Evolutionary conservation across 495 filamentous ascomycete species (phyloP).

Genomic region (Neurospora sp.): DNA sequence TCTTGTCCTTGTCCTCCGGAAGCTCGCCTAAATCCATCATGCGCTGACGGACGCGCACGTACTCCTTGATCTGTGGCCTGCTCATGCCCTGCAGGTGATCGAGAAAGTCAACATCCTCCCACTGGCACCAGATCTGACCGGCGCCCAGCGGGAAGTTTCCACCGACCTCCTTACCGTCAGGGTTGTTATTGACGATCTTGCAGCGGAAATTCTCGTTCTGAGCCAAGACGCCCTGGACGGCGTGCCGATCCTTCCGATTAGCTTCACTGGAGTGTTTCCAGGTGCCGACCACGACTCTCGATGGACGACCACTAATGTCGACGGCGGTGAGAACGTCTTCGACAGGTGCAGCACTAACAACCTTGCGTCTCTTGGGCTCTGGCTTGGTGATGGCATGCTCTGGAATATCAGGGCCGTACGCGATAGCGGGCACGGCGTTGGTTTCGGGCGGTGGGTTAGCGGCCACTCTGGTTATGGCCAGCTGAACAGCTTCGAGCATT

Average conservation of each 20-base stretch:
- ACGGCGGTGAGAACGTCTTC: conserved; percentile 8
- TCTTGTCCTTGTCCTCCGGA: conserved; percentile 30
- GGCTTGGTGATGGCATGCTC: conserved; percentile 23
- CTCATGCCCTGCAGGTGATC: conserved; percentile 31
- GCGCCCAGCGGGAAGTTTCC: conserved; percentile 42
- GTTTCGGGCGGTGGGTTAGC: conserved; percentile 28
- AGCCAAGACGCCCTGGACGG: conserved; percentile 41
- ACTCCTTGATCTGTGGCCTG: conserved; percentile 44
- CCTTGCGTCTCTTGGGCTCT: conserved; percentile 27
- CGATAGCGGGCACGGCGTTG: conserved; percentile 22
- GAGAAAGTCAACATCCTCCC: conserved; percentile 42
- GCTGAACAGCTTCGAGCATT: conserved; percentile 21
- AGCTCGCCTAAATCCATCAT: conserved; percentile 38
- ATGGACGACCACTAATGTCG: conserved; percentile 29
- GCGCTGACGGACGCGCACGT: conserved; percentile 38
- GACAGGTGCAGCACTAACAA: background rate
- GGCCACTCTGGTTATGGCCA: conserved; percentile 27
- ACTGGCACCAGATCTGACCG: conserved; percentile 43
- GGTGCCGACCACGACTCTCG: conserved; percentile 37
- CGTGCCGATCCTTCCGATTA: conserved; percentile 34
- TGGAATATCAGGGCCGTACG: conserved; percentile 33
- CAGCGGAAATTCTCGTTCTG: conserved; percentile 44
- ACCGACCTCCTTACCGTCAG: conserved; percentile 35
- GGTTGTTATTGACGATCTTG: conserved; percentile 39
- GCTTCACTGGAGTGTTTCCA: conserved; percentile 35